Evolutionary conservation across 2,329 filamentous ascomycete species (phyloP).

Genomic region (Ascochyta fabae): DNA sequence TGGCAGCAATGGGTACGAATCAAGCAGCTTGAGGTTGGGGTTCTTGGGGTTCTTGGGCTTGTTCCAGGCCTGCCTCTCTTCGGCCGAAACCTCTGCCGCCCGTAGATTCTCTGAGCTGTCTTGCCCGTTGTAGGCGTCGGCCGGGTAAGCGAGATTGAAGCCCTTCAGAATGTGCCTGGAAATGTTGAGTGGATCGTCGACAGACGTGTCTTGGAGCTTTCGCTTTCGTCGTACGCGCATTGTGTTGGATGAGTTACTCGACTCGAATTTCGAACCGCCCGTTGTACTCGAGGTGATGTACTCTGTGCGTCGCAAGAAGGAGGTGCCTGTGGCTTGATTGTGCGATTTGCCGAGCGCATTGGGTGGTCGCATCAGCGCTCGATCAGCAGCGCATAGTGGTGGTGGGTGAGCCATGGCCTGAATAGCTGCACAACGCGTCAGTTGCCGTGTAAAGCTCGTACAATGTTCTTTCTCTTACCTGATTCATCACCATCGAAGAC

Average conservation of each 20-base stretch:
- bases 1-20: conserved; percentile 66
- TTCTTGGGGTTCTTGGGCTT: conserved; percentile 66
- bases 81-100: conserved; percentile 60
- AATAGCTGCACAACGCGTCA: conserved; percentile 66
- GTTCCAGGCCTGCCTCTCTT: conserved; percentile 65
- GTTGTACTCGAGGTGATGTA: conserved; percentile 73
- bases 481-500: conserved; percentile 95
- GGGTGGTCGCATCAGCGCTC: conserved; percentile 80
- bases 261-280: conserved; percentile 55
- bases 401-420: conserved; percentile 76
- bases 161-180: conserved; percentile 67
- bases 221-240: conserved; percentile 51
- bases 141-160: conserved; percentile 69
- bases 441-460: conserved; percentile 20
- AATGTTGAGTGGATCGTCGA: conserved; percentile 67
- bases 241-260: conserved; percentile 57
- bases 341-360: conserved; percentile 85
- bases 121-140: conserved; percentile 70
- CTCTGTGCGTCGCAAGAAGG: conserved; percentile 93
- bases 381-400: conserved; percentile 80
- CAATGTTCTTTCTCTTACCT: conserved; percentile 62
- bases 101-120: conserved; percentile 63
- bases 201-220: conserved; percentile 45
- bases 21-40: conserved; percentile 62
- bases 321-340: conserved; percentile 77